phyloP scores from a whole-genome alignment of 75 land plant species.

The Picea sitchensis region DNA sequence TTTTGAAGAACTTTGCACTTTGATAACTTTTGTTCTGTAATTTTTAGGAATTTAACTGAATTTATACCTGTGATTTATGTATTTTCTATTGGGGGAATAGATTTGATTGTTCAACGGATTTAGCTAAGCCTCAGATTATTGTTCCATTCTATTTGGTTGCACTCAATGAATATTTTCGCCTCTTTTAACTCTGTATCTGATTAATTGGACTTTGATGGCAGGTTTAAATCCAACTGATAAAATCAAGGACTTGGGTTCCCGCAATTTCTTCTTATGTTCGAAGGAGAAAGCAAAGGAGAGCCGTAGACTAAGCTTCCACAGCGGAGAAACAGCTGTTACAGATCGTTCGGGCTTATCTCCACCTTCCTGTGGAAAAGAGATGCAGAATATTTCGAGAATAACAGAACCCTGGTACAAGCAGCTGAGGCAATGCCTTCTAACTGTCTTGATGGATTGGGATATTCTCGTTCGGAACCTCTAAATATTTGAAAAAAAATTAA shows the following conservation, averaged over 20 bases:
- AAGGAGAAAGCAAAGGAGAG: neutral
- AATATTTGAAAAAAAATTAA: no score
- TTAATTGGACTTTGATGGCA: neutral
- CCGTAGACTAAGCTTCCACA: neutral
- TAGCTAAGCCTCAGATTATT: no score
- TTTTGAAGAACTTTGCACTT: no score
- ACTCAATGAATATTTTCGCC: no score
- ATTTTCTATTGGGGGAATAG: no score
- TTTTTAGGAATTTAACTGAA: no score
- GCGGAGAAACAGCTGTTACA: neutral
- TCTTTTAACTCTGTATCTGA: no score
- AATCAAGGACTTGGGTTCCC: constrained; percentile 4
- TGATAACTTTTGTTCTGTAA: no score
- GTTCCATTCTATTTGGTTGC: no score
- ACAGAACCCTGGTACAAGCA: neutral
- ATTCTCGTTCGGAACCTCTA: no score
- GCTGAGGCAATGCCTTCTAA: neutral
- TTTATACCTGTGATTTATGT: no score
- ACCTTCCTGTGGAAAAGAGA: neutral
- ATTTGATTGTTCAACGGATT: no score
- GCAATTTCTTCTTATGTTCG: constrained; percentile 8
- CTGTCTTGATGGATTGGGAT: neutral
- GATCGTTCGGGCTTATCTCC: neutral
- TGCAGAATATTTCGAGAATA: neutral
- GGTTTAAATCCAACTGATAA: constrained; percentile 4